Evolutionary conservation across 2,329 filamentous ascomycete species (phyloP).

Genomic region (Calonectria pauciramosa): DNA sequence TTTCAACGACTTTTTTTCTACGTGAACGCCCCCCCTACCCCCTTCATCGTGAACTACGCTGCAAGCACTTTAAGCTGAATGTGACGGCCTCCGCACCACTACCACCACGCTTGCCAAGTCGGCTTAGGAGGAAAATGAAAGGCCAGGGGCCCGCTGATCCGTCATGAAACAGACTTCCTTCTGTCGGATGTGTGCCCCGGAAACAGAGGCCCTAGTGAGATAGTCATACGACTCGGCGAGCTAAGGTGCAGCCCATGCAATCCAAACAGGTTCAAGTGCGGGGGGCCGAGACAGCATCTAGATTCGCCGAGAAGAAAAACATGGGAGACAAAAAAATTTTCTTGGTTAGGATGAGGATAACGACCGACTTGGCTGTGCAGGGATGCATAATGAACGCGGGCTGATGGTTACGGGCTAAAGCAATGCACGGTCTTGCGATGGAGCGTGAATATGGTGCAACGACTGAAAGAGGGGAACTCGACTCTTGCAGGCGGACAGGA

Average conservation of each 20-base stretch:
- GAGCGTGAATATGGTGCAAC: conserved; percentile 44
- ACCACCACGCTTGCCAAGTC: conserved; percentile 31
- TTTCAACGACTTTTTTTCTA: background rate
- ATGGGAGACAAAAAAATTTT: conserved; percentile 1
- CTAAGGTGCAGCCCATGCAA: conserved; percentile 33
- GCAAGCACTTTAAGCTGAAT: conserved; percentile 13
- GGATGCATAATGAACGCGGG: conserved; percentile 27
- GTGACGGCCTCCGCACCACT: conserved; percentile 22
- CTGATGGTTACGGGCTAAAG: conserved; percentile 32
- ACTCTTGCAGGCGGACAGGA: conserved; percentile 27
- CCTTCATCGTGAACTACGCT: conserved; percentile 17
- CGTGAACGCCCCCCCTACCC: background rate
- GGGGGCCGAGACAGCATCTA: conserved; percentile 22
- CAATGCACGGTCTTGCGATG: conserved; percentile 41
- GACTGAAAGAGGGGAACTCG: conserved; percentile 24
- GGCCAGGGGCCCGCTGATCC: conserved; percentile 13
- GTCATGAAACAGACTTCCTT: conserved; percentile 39
- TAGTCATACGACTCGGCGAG: conserved; percentile 38
- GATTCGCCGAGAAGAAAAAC: conserved; percentile 26
- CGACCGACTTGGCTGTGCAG: conserved; percentile 20
- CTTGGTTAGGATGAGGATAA: conserved; percentile 18
- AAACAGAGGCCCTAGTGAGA: conserved; percentile 13
- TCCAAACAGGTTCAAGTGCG: conserved; percentile 31
- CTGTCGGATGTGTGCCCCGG: conserved; percentile 34
- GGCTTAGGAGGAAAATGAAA: conserved; percentile 3